Evolutionary conservation across 768 basidiomycete genomes (phyloP).

Genomic region (Pleurotus tuber-regium): DNA sequence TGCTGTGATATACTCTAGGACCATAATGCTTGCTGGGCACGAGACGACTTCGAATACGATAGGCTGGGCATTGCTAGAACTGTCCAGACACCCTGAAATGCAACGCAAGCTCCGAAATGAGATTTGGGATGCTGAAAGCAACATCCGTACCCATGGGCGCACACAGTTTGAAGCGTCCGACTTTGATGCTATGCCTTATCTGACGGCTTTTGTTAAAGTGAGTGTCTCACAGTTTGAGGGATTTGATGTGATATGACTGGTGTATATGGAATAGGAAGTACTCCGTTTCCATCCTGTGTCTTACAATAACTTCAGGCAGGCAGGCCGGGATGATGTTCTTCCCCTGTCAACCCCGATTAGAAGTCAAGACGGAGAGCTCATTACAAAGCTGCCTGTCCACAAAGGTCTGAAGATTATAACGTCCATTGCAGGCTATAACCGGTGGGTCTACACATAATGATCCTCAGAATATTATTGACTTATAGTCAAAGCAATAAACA

Average conservation of each 20-base stretch:
- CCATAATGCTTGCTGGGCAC: conserved; percentile 35
- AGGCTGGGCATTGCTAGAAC: conserved; percentile 48
- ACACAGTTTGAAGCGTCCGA: conserved; percentile 39
- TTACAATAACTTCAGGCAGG: conserved; percentile 15
- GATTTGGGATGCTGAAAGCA: conserved; percentile 24
- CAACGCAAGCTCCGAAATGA: conserved; percentile 26
- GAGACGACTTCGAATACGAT: conserved; percentile 46
- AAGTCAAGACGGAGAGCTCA: conserved; percentile 30
- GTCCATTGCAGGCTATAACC: conserved; percentile 24
- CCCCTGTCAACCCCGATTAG: conserved; percentile 43
- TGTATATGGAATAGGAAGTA: conserved; percentile 25
- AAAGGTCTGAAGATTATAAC: conserved; percentile 38
- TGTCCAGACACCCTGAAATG: conserved; percentile 40
- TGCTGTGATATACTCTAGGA: no score
- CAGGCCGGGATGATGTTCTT: conserved; percentile 21
- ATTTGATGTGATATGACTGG: conserved; percentile 32
- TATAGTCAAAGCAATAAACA: conserved; percentile 21
- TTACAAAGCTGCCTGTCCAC: conserved; percentile 36
- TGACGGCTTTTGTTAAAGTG: conserved; percentile 45
- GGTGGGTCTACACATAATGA: no score
- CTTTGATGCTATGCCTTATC: conserved; percentile 50
- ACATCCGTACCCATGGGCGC: conserved; percentile 33
- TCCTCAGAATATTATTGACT: no score
- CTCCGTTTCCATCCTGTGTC: conserved; percentile 27
- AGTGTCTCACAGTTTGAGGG: conserved; percentile 35